Percentiles rank a stretch among this genome's conserved stretches.
phyloP scores from a whole-genome alignment of 1,284 basidiomycete species.

The Gastroboletus turbinatus region DNA sequence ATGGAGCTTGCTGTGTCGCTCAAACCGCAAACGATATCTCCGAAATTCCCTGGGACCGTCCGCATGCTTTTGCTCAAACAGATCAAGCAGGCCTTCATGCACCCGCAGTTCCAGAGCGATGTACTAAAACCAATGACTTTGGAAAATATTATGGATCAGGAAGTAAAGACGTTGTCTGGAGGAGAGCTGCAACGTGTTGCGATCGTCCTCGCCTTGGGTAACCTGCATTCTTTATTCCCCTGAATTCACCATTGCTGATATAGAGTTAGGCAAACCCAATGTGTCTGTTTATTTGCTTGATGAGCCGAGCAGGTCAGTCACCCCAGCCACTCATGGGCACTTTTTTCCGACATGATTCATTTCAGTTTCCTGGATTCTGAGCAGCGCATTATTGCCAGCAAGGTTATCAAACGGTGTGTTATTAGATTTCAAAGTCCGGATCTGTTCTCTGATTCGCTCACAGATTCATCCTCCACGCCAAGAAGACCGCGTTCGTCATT shows the following conservation, averaged over 20 bases:
- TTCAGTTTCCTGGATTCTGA: slow-evolving; percentile 92
- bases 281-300: slow-evolving; percentile 87
- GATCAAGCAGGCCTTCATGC: slow-evolving; percentile 94
- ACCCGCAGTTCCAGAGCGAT: slow-evolving; percentile 95
- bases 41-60: slow-evolving; percentile 92
- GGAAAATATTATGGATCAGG: slow-evolving; percentile 92
- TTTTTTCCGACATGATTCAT: slow-evolving; percentile 11
- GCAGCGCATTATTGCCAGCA: slow-evolving; percentile 95
- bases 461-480: slow-evolving; percentile 90
- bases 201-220: slow-evolving; percentile 85
- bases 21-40: slow-evolving; percentile 95
- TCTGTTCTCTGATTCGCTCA: slow-evolving; percentile 1
- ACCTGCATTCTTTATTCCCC: slow-evolving; percentile 13
- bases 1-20: slow-evolving; percentile 82
- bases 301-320: slow-evolving; percentile 65
- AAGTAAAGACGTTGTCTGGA: slow-evolving; percentile 94
- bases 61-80: slow-evolving; percentile 90
- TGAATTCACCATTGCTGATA: not conserved
- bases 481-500: slow-evolving; percentile 96
- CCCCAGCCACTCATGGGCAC: not conserved
- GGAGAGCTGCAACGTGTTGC: slow-evolving; percentile 96
- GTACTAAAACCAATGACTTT: slow-evolving; percentile 95
- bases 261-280: slow-evolving; percentile 65
- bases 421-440: not conserved
- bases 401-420: slow-evolving; percentile 89